These are phyloP conservation scores for Sphaerulina populicola DNA, from an alignment of 2,329 filamentous ascomycete genomes.

Conservation along the genomic window DNA sequence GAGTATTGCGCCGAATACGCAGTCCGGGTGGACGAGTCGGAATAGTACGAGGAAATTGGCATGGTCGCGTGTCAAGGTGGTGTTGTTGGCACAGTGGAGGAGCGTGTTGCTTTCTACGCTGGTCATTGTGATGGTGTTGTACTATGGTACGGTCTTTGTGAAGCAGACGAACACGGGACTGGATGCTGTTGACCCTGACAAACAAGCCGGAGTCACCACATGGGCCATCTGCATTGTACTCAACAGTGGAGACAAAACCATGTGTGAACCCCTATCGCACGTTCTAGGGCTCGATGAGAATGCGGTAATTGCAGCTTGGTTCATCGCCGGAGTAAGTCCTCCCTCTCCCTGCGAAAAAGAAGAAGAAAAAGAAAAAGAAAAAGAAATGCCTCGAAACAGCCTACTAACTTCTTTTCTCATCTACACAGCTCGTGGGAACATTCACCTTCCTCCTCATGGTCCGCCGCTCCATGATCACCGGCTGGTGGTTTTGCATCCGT, in stretches of 20 bases:
- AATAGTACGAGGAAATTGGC: constrained; percentile 18
- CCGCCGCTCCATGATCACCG: constrained; percentile 65
- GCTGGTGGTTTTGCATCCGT: constrained; percentile 59
- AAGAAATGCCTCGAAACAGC: background rate
- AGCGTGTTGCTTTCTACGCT: constrained; percentile 71
- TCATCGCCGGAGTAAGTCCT: constrained; percentile 50
- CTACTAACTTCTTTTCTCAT: background rate
- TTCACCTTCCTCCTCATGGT: constrained; percentile 70
- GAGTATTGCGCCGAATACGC: constrained; percentile 6
- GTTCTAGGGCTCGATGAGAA: constrained; percentile 50
- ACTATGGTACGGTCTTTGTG: constrained; percentile 74
- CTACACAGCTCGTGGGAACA: constrained; percentile 60
- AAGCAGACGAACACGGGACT: constrained; percentile 54
- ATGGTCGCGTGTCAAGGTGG: constrained; percentile 63
- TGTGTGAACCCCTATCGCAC: constrained; percentile 53
- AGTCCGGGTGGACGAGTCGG: constrained; percentile 1
- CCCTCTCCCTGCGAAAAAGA: no score
- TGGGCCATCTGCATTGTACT: constrained; percentile 60
- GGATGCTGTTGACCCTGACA: constrained; percentile 44
- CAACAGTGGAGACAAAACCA: constrained; percentile 51
- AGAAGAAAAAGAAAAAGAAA: no score
- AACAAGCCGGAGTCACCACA: constrained; percentile 43
- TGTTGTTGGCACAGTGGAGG: constrained; percentile 74
- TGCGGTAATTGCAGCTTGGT: constrained; percentile 62
- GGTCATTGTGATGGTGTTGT: constrained; percentile 70